A percentile compares a stretch with the other conserved stretches of the same genome.
These are phyloP conservation scores for Moelleriella libera DNA, from an alignment of 2,329 filamentous ascomycete species.

Conservation along the genomic window DNA sequence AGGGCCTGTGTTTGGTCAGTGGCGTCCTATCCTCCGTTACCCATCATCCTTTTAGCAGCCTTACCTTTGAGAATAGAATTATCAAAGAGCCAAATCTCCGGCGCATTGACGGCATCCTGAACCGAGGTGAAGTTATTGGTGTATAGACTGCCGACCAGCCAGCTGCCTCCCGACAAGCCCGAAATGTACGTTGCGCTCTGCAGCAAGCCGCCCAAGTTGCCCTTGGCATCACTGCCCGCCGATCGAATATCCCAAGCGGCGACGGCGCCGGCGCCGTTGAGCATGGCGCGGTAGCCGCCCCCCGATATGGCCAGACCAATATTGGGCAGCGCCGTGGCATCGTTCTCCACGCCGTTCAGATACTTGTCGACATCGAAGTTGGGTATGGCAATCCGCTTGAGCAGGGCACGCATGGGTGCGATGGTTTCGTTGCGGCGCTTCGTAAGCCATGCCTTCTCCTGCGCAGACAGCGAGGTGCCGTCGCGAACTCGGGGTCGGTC, in stretches of 20 bases:
- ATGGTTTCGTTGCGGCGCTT: conserved; percentile 60
- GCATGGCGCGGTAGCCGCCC: conserved; percentile 74
- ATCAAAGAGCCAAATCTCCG: conserved; percentile 25
- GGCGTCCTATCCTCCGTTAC: too few relatives aligned
- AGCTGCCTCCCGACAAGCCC: conserved; percentile 70
- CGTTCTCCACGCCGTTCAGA: conserved; percentile 29
- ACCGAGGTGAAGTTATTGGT: conserved; percentile 70
- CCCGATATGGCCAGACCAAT: conserved; percentile 70
- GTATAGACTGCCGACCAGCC: conserved; percentile 72
- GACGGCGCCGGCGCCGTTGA: conserved; percentile 69
- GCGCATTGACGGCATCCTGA: conserved; percentile 19
- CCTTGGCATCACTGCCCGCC: conserved; percentile 24
- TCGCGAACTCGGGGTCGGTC: conserved; percentile 60
- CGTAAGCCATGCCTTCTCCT: conserved; percentile 63
- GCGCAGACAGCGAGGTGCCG: conserved; percentile 38
- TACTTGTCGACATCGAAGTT: conserved; percentile 65
- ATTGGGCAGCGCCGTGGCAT: conserved; percentile 27
- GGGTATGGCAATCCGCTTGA: conserved; percentile 58
- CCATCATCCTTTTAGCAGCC: background rate
- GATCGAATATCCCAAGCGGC: conserved; percentile 69
- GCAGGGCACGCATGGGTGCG: conserved; percentile 58
- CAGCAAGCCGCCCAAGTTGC: conserved; percentile 66
- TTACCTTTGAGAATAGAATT: conserved; percentile 23
- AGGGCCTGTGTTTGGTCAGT: conserved; percentile 12
- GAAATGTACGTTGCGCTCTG: conserved; percentile 71